A percentile compares a stretch with the other conserved stretches of the same genome.
Conservation (phyloP, 2,329 filamentous ascomycete genomes). For the Penicillium glabrum region DNA sequence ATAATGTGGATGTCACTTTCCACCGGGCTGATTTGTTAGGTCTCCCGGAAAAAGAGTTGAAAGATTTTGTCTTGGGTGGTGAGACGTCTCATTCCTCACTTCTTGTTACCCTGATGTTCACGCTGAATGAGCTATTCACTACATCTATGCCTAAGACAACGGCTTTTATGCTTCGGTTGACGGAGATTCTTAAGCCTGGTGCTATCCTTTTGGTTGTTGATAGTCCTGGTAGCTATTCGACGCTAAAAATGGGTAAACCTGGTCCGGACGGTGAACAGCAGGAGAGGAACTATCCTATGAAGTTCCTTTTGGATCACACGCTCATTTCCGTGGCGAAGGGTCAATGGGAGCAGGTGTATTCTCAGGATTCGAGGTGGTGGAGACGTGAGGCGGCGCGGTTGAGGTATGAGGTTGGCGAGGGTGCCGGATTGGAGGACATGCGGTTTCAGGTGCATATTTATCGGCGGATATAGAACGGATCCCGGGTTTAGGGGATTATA, state of each 20-base stretch:
- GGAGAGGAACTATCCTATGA: conserved; percentile 79
- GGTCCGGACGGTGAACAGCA: conserved; percentile 40
- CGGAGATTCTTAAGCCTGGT: conserved; percentile 55
- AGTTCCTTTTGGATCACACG: conserved; percentile 84
- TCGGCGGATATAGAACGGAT: conserved; percentile 34
- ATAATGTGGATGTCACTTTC: conserved; percentile 38
- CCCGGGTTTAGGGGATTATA: not conserved
- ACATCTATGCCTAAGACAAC: conserved; percentile 74
- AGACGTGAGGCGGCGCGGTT: conserved; percentile 63
- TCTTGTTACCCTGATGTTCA: conserved; percentile 85
- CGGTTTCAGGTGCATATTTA: conserved; percentile 91
- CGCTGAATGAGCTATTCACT: conserved; percentile 91
- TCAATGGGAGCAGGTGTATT: conserved; percentile 72
- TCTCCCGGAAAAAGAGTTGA: conserved; percentile 38
- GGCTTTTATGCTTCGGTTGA: conserved; percentile 69
- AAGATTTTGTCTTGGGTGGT: conserved; percentile 31
- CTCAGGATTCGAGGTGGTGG: conserved; percentile 83
- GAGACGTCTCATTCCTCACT: conserved; percentile 29
- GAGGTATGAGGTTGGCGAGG: conserved; percentile 81
- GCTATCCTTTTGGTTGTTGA: conserved; percentile 82
- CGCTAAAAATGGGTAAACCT: conserved; percentile 65
- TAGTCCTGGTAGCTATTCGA: conserved; percentile 90
- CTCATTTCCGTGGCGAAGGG: conserved; percentile 55
- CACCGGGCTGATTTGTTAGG: conserved; percentile 53
- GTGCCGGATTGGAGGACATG: conserved; percentile 89